Percentiles rank a stretch among this genome's conserved stretches.
Evolutionary conservation across 78 protist genomes (phyloP).

Genomic region (Dictyostelium capitatum): DNA sequence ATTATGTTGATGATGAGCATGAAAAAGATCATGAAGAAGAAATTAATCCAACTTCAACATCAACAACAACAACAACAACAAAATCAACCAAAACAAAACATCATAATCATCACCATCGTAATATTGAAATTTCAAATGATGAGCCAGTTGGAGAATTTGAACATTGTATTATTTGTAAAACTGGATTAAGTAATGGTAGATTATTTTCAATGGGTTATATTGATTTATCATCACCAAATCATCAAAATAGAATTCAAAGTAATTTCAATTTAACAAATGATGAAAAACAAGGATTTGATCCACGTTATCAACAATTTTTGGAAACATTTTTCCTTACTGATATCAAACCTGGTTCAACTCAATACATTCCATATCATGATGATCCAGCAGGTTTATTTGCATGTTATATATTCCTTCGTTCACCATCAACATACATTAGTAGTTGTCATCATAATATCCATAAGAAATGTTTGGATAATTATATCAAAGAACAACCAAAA

Average conservation of each 20-base stretch:
- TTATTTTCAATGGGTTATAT: conserved; percentile 64
- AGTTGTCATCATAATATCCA: conserved; percentile 70
- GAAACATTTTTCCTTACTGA: conserved; percentile 26
- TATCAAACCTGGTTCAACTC: conserved; percentile 50
- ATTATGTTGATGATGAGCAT: background rate
- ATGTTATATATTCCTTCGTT: conserved; percentile 37
- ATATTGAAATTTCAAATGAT: background rate
- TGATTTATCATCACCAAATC: conserved; percentile 35
- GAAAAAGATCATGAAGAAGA: background rate
- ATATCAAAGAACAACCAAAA: background rate
- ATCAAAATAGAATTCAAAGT: conserved; percentile 15
- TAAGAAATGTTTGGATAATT: conserved; percentile 38
- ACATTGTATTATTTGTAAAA: conserved; percentile 68
- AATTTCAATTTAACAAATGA: background rate
- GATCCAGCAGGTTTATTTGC: conserved; percentile 59
- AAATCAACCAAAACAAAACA: background rate
- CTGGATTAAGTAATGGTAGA: conserved; percentile 32
- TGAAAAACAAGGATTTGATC: conserved; percentile 14
- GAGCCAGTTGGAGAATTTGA: background rate
- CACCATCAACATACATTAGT: conserved; percentile 55
- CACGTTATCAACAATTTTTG: conserved; percentile 31
- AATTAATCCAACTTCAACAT: background rate
- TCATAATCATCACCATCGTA: background rate
- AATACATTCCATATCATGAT: conserved; percentile 42
- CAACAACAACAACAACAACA: background rate